Percentiles rank a stretch among this genome's conserved stretches.
phyloP scores from a whole-genome alignment of 208 protist species.

The Trypanosoma cruzi region DNA sequence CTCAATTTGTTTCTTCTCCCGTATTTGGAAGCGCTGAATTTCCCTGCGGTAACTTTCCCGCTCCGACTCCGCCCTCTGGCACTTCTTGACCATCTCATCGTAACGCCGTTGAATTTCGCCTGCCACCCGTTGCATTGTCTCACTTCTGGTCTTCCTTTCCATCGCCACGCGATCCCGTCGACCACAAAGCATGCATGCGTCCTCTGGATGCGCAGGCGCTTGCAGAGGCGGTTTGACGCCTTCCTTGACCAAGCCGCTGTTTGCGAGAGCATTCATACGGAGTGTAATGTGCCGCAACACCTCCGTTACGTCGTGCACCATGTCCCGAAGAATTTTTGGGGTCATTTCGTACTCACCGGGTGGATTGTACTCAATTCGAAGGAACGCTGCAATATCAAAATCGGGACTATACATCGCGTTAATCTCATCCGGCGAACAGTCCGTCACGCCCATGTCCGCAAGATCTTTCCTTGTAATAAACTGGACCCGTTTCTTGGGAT shows the following conservation, averaged over 20 bases:
- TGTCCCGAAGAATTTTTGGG: conserved; percentile 57
- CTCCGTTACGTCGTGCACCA: conserved; percentile 68
- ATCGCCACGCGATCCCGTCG: conserved; percentile 53
- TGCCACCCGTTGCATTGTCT: conserved; percentile 65
- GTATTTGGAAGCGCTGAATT: conserved; percentile 43
- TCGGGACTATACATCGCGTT: conserved; percentile 71
- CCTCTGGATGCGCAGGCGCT: conserved; percentile 66
- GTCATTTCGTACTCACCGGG: conserved; percentile 40
- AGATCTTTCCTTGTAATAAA: conserved; percentile 67
- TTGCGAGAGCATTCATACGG: conserved; percentile 61
- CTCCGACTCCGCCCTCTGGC: conserved; percentile 68
- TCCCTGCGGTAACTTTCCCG: conserved; percentile 60
- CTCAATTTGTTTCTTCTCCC: conserved; percentile 35
- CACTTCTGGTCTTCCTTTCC: conserved; percentile 58
- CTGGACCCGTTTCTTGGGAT: neutral
- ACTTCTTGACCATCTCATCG: conserved; percentile 67
- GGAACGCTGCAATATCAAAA: conserved; percentile 78
- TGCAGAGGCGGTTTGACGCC: conserved; percentile 58
- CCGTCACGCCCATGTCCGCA: conserved; percentile 50
- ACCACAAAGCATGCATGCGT: conserved; percentile 75
- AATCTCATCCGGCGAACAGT: conserved; percentile 82
- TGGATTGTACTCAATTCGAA: conserved; percentile 43
- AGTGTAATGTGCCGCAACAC: conserved; percentile 72
- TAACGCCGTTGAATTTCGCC: conserved; percentile 72
- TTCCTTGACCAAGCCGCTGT: conserved; percentile 59